A percentile compares a stretch with the other conserved stretches of the same genome.
These are phyloP conservation scores for Rhizoclosmatium sp. DNA, from an alignment of 192 early-diverging fungal genomes.

Conservation along the genomic window DNA sequence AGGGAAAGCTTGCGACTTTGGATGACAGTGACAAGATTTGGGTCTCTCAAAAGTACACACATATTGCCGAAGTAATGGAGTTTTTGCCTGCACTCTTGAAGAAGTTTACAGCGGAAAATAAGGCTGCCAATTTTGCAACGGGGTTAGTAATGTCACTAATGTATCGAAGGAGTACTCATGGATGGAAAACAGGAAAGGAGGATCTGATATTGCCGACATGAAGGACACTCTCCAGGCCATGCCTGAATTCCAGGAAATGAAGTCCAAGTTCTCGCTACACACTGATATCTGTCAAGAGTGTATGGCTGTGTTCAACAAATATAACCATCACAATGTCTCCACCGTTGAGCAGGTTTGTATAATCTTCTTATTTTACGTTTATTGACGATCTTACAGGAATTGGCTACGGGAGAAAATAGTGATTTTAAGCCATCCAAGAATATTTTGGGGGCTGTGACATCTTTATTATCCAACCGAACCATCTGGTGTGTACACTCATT, in stretches of 20 bases:
- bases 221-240: conserved; percentile 82
- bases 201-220: conserved; percentile 61
- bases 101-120: conserved; percentile 79
- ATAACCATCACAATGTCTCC: conserved; percentile 66
- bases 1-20: conserved; percentile 50
- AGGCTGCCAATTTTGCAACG: conserved; percentile 61
- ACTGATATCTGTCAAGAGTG: conserved; percentile 76
- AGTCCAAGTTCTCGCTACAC: conserved; percentile 74
- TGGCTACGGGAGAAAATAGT: conserved; percentile 76
- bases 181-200: neutral
- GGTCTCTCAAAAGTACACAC: conserved; percentile 53
- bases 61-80: conserved; percentile 81
- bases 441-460: neutral
- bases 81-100: conserved; percentile 74
- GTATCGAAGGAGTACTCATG: neutral
- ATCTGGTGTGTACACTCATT: conserved; percentile 19
- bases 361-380: conserved; percentile 1
- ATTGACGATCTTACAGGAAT: conserved; percentile 49
- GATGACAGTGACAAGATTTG: conserved; percentile 80
- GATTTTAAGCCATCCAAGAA: conserved; percentile 60
- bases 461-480: conserved; percentile 1
- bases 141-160: neutral
- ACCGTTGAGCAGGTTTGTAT: conserved; percentile 69
- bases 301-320: conserved; percentile 69
- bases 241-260: conserved; percentile 82